These are phyloP conservation scores for Eucalyptus pauciflora DNA, from an alignment of 345 rosid species.

Conservation along the genomic window DNA sequence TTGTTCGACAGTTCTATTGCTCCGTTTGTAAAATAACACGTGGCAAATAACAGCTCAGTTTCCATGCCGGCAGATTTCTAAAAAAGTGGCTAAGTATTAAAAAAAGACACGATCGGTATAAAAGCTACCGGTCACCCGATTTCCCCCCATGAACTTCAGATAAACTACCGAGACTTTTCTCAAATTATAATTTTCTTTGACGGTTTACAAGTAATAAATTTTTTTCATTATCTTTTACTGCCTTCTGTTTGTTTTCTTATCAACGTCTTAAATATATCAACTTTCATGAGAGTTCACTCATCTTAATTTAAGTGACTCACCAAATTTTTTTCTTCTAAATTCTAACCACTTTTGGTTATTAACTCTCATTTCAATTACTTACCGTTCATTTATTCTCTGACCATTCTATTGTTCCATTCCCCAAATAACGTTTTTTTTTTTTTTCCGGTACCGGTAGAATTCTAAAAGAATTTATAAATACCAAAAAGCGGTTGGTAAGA, in stretches of 20 bases:
- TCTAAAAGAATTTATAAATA: not conserved
- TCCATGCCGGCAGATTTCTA: not conserved
- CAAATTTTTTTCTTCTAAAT: not conserved
- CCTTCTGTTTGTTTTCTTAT: not conserved
- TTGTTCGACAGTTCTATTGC: not conserved
- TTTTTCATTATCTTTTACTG: not conserved
- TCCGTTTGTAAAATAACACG: not conserved
- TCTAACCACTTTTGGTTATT: not conserved
- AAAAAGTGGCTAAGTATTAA: not conserved
- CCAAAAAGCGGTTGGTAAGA: not conserved
- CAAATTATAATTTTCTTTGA: not conserved
- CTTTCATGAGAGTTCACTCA: not conserved
- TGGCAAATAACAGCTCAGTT: not conserved
- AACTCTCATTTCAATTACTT: not conserved
- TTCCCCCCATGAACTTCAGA: not conserved
- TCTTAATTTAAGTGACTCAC: not conserved
- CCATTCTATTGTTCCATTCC: not conserved
- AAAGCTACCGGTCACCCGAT: not conserved
- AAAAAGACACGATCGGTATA: not conserved
- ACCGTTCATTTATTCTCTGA: not conserved
- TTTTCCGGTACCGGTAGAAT: fast-evolving
- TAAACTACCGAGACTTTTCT: not conserved
- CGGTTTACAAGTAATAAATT: not conserved
- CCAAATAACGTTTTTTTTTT: not conserved
- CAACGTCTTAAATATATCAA: not conserved